Conservation (phyloP, 2,329 filamentous ascomycete species). For the Penicillium sp. region DNA sequence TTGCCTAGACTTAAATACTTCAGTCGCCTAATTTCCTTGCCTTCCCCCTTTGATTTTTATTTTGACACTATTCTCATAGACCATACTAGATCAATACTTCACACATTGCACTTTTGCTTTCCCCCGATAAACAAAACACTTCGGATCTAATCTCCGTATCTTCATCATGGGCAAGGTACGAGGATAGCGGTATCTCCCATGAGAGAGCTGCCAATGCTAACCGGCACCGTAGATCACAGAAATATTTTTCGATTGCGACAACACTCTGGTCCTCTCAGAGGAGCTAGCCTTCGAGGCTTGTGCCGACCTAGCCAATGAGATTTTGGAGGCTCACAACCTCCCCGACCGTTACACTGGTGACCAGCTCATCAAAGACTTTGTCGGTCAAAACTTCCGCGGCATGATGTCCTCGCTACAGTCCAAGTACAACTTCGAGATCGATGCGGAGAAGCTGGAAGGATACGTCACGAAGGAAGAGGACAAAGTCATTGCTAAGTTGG, state of each 20-base stretch:
- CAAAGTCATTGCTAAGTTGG: slow-evolving; percentile 77
- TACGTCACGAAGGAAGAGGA: slow-evolving; percentile 79
- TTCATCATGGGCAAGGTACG: slow-evolving; percentile 38
- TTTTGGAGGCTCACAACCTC: slow-evolving; percentile 66
- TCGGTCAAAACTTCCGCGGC: slow-evolving; percentile 91
- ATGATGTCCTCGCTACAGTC: slow-evolving; percentile 77
- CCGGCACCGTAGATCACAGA: slow-evolving; percentile 58
- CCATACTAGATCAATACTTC: not conserved
- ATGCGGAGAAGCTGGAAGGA: slow-evolving; percentile 64
- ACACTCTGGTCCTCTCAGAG: slow-evolving; percentile 91
- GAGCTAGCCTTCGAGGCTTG: slow-evolving; percentile 88
- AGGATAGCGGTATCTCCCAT: slow-evolving; percentile 1
- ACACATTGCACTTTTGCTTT: not conserved
- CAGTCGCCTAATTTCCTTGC: slow-evolving; percentile 11
- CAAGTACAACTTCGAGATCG: slow-evolving; percentile 71
- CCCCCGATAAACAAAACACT: not conserved
- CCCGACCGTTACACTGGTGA: slow-evolving; percentile 71
- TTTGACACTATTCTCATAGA: not conserved
- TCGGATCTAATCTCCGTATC: slow-evolving; percentile 6
- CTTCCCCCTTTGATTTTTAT: slow-evolving; percentile 2
- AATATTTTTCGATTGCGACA: slow-evolving; percentile 73
- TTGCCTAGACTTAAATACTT: slow-evolving; percentile 7
- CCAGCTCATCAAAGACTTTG: slow-evolving; percentile 78
- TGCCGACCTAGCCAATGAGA: slow-evolving; percentile 83
- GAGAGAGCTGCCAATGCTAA: slow-evolving; percentile 15